Evolutionary conservation across 495 filamentous ascomycete genomes (phyloP).

Genomic region (Aspergillus avenaceus): DNA sequence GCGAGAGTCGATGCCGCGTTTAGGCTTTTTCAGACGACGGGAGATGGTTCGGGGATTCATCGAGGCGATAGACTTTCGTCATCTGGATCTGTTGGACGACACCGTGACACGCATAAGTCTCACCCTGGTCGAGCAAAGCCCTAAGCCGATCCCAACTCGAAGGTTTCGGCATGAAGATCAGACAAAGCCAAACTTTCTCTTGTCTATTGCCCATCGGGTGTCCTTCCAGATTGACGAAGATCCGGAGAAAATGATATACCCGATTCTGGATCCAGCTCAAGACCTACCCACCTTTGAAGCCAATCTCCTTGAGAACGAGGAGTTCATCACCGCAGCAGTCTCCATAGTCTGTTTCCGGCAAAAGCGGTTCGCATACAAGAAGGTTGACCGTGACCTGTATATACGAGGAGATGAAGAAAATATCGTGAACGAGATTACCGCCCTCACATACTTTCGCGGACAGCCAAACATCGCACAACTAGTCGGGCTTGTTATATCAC

Average conservation of each 20-base stretch:
- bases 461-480: constrained; percentile 14
- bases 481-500: constrained; percentile 14
- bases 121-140: constrained; percentile 5
- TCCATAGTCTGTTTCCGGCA: constrained; percentile 6
- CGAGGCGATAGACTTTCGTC: constrained; percentile 13
- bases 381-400: constrained; percentile 13
- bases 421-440: constrained; percentile 13
- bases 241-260: constrained; percentile 10
- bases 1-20: not conserved
- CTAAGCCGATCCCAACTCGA: constrained; percentile 7
- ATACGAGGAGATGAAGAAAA: constrained; percentile 9
- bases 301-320: not conserved
- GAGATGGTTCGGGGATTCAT: constrained; percentile 6
- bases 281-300: constrained; percentile 10
- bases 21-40: constrained; percentile 8
- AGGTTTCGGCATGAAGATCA: not conserved
- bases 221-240: constrained; percentile 7
- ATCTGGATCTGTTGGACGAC: constrained; percentile 8
- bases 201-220: constrained; percentile 9
- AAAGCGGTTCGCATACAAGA: constrained; percentile 11
- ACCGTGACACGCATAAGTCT: constrained; percentile 10
- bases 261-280: constrained; percentile 5
- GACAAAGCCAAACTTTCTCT: constrained; percentile 2
- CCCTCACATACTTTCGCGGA: constrained; percentile 12
- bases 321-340: constrained; percentile 11